phyloP scores from a whole-genome alignment of 2,329 filamentous ascomycete species.

The Alternaria brassicae region DNA sequence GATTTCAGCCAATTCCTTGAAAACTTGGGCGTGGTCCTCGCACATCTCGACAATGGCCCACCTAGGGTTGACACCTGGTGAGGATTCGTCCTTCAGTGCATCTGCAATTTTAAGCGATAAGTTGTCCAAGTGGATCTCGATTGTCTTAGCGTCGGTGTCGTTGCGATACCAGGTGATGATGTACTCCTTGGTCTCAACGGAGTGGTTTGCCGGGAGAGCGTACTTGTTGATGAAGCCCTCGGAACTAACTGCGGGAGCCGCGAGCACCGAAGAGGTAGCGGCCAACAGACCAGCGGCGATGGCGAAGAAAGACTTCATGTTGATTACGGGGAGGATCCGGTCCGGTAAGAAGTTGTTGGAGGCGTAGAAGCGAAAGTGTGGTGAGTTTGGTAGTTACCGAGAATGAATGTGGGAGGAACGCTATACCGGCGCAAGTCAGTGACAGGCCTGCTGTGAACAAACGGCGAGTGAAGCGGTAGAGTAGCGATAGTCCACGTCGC shows the following conservation, averaged over 20 bases:
- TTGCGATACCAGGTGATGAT: slow-evolving; percentile 34
- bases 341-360: slow-evolving; percentile 25
- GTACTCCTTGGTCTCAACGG: slow-evolving; percentile 41
- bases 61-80: slow-evolving; percentile 50
- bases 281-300: slow-evolving; percentile 39
- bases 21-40: slow-evolving; percentile 48
- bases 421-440: slow-evolving; percentile 29
- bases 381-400: slow-evolving; percentile 24
- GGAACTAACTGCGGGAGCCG: slow-evolving; percentile 11
- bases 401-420: slow-evolving; percentile 31
- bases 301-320: slow-evolving; percentile 42
- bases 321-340: slow-evolving; percentile 36
- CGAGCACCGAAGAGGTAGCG: slow-evolving; percentile 28
- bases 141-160: slow-evolving; percentile 17
- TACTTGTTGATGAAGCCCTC: slow-evolving; percentile 39
- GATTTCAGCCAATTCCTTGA: slow-evolving; percentile 52
- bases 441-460: slow-evolving; percentile 18
- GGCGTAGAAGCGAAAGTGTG: slow-evolving; percentile 22
- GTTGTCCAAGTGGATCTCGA: slow-evolving; percentile 25
- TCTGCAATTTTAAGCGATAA: slow-evolving; percentile 39
- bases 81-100: slow-evolving; percentile 46
- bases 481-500: slow-evolving; percentile 21
- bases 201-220: slow-evolving; percentile 32
- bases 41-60: slow-evolving; percentile 53
- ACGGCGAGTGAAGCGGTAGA: slow-evolving; percentile 10